Evolutionary conservation across 1,139 yeast species (phyloP).

Genomic region (Diutina pseudorugosa): DNA sequence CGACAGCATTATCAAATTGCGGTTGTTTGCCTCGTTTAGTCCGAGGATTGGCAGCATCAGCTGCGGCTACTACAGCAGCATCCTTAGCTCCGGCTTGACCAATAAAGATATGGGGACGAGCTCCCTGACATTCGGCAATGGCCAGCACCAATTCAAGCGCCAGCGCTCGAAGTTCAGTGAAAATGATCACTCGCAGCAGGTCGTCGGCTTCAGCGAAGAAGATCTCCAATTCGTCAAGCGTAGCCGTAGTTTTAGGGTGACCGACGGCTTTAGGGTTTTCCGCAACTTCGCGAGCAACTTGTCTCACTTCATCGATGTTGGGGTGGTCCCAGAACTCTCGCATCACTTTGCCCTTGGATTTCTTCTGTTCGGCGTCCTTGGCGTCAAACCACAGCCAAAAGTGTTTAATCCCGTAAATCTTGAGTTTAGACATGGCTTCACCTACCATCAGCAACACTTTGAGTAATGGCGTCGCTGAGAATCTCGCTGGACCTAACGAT

Average conservation of each 20-base stretch:
- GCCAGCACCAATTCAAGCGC: conserved; percentile 76
- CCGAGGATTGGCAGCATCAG: conserved; percentile 14
- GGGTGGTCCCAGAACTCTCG: conserved; percentile 47
- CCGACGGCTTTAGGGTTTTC: conserved; percentile 35
- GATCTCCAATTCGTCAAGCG: conserved; percentile 42
- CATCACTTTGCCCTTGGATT: conserved; percentile 45
- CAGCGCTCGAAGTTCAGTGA: conserved; percentile 80
- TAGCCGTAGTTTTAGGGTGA: conserved; percentile 64
- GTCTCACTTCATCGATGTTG: conserved; percentile 31
- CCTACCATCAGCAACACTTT: conserved; percentile 64
- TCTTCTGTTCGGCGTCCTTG: conserved; percentile 42
- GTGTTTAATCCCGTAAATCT: conserved; percentile 72
- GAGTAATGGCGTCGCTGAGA: conserved; percentile 32
- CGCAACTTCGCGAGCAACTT: conserved; percentile 31
- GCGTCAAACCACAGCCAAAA: conserved; percentile 56
- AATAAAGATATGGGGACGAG: conserved; percentile 77
- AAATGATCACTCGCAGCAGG: conserved; percentile 64
- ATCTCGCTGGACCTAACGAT: conserved; percentile 64
- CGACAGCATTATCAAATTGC: conserved; percentile 18
- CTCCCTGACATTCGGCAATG: conserved; percentile 28
- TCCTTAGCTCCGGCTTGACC: conserved; percentile 65
- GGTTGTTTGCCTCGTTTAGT: conserved; percentile 20
- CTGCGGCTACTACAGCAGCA: conserved; percentile 41
- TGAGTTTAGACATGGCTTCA: conserved; percentile 52
- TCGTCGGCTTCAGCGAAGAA: conserved; percentile 36